Evolutionary conservation across 306 rosid genomes (phyloP).

Genomic region (Elaeagnus macrophylla): DNA sequence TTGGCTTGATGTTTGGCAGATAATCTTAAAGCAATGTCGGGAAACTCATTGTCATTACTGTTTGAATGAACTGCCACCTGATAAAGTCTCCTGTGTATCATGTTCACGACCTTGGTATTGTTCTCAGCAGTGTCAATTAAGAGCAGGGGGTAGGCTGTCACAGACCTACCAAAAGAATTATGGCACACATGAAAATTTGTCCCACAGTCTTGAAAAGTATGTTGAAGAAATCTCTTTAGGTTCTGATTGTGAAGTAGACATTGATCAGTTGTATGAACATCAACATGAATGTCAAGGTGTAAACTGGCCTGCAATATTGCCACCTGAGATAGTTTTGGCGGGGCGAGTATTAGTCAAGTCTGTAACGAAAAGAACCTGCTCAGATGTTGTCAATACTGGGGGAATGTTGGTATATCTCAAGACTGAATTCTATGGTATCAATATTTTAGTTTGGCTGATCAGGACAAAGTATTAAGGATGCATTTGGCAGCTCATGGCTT

Average conservation of each 20-base stretch:
- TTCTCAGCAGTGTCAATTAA: slow-evolving; percentile 54
- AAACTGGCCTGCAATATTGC: slow-evolving; percentile 67
- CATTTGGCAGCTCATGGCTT: slow-evolving; percentile 24
- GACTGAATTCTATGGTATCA: slow-evolving; percentile 14
- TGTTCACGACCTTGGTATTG: slow-evolving; percentile 79
- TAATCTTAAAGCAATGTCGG: slow-evolving; percentile 64
- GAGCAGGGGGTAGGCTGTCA: slow-evolving; percentile 47
- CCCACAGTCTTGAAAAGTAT: slow-evolving; percentile 39
- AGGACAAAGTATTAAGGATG: slow-evolving; percentile 14
- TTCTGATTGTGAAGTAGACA: slow-evolving; percentile 29
- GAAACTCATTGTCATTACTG: slow-evolving; percentile 89
- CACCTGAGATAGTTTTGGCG: slow-evolving; percentile 81
- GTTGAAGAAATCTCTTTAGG: slow-evolving; percentile 32
- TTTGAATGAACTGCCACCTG: slow-evolving; percentile 74
- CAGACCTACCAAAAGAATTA: slow-evolving; percentile 23
- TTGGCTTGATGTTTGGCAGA: slow-evolving; percentile 26
- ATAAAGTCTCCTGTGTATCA: slow-evolving; percentile 68
- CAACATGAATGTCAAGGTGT: slow-evolving; percentile 72
- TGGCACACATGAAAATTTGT: slow-evolving; percentile 28
- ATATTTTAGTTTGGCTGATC: slow-evolving; percentile 17
- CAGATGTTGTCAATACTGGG: slow-evolving; percentile 26
- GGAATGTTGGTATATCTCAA: slow-evolving; percentile 46
- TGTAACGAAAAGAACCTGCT: slow-evolving; percentile 24
- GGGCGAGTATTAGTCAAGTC: slow-evolving; percentile 56
- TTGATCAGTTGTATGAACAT: slow-evolving; percentile 54